Conservation (phyloP, 1,284 basidiomycete species). For the Boletus hoseneyae region DNA sequence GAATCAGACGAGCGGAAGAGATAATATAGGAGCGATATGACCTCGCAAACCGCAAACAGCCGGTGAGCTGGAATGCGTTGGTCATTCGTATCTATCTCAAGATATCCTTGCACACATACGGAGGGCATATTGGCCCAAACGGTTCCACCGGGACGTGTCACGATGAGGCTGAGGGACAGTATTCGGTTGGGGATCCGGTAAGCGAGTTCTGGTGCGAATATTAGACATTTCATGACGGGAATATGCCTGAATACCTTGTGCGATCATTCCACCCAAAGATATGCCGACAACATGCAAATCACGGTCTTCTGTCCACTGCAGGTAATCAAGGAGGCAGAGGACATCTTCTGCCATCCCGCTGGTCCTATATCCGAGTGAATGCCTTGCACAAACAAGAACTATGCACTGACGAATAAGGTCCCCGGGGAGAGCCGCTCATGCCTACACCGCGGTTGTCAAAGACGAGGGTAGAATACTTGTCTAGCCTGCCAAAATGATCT, state of each 20-base stretch:
- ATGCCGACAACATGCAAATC: conserved; percentile 75
- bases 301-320: conserved; percentile 67
- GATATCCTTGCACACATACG: conserved; percentile 14
- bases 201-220: conserved; percentile 52
- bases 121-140: conserved; percentile 23
- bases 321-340: conserved; percentile 63
- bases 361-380: conserved; percentile 40
- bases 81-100: not conserved
- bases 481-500: conserved; percentile 48
- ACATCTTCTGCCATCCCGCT: conserved; percentile 78
- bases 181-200: conserved; percentile 65
- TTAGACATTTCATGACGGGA: not conserved
- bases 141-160: conserved; percentile 58
- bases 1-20: conserved; percentile 6
- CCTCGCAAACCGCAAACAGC: conserved; percentile 19
- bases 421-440: conserved; percentile 66
- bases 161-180: conserved; percentile 60
- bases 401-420: conserved; percentile 56
- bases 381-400: not conserved
- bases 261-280: conserved; percentile 86
- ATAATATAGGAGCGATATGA: not conserved
- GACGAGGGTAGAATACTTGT: conserved; percentile 63
- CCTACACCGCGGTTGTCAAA: conserved; percentile 90
- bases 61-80: conserved; percentile 11
- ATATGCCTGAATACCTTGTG: conserved; percentile 49